A percentile compares a stretch with the other conserved stretches of the same genome.
phyloP scores from a whole-genome alignment of 1,139 yeast species.

The Geotrichum armillariae region DNA sequence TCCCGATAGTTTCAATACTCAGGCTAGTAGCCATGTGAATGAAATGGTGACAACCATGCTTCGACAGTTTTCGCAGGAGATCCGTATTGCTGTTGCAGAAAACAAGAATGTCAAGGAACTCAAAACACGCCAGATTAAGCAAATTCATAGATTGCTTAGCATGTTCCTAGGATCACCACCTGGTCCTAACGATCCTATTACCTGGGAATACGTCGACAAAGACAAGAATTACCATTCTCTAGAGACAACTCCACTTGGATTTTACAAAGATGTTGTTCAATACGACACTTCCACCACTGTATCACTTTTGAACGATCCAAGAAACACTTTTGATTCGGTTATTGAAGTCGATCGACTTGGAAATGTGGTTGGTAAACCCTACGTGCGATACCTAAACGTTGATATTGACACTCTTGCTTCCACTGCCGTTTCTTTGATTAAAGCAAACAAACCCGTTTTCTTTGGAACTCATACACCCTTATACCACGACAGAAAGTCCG shows the following conservation, averaged over 20 bases:
- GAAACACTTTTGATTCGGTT: constrained; percentile 62
- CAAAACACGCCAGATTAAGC: constrained; percentile 55
- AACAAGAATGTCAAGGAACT: constrained; percentile 38
- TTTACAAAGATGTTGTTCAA: constrained; percentile 55
- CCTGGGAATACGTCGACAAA: constrained; percentile 76
- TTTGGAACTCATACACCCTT: constrained; percentile 87
- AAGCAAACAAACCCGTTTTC: constrained; percentile 73
- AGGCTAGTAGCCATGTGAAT: constrained; percentile 57
- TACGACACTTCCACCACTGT: constrained; percentile 56
- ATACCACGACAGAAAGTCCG: constrained; percentile 55
- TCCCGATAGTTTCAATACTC: constrained; percentile 72
- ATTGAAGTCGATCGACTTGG: constrained; percentile 73
- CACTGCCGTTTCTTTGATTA: constrained; percentile 64
- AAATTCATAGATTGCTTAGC: constrained; percentile 61
- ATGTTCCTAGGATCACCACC: constrained; percentile 79
- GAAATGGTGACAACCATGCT: constrained; percentile 62
- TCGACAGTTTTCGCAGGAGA: constrained; percentile 70
- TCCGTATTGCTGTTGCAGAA: constrained; percentile 50
- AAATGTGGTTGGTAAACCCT: constrained; percentile 66
- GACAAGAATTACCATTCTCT: constrained; percentile 58
- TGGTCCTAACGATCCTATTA: constrained; percentile 60
- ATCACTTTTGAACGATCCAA: constrained; percentile 77
- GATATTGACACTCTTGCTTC: constrained; percentile 57
- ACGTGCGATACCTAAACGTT: constrained; percentile 67
- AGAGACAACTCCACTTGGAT: constrained; percentile 61